Conservation (phyloP, 257 asterid genomes). For the Solanum lycopersicoides region DNA sequence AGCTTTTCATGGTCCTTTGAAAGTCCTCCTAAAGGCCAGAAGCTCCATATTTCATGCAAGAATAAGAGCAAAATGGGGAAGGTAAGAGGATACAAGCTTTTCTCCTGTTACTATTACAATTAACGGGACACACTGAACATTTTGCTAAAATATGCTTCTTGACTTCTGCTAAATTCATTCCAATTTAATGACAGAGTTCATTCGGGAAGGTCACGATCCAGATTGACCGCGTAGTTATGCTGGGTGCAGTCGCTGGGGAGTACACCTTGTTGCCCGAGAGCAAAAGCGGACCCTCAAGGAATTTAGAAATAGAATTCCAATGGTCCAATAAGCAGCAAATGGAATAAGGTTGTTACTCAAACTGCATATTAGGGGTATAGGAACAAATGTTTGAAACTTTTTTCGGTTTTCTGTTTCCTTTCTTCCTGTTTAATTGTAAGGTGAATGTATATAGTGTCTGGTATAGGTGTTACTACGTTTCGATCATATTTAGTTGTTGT, state of each 20-base stretch:
- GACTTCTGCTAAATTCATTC: neutral
- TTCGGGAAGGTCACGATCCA: constrained; percentile 97
- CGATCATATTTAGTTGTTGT: neutral
- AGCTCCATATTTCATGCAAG: constrained; percentile 98
- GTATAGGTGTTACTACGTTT: constrained; percentile 10
- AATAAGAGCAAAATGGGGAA: constrained; percentile 99
- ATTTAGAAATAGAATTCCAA: constrained; percentile 85
- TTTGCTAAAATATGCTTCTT: neutral
- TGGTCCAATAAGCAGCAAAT: constrained; percentile 62
- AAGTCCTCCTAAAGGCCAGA: constrained; percentile 99
- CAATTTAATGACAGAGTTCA: constrained; percentile 53
- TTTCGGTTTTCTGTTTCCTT: neutral
- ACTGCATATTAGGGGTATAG: constrained; percentile 4
- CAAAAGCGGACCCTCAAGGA: constrained; percentile 93
- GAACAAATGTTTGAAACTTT: constrained; percentile 3
- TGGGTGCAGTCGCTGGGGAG: constrained; percentile 96
- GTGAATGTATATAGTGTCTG: constrained; percentile 33
- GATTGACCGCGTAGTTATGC: constrained; percentile 96
- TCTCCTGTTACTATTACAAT: neutral
- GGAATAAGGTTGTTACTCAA: neutral
- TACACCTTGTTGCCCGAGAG: constrained; percentile 80
- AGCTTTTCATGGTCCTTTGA: constrained; percentile 93
- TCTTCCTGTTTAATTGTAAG: constrained; percentile 5
- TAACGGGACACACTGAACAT: neutral
- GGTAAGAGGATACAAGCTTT: constrained; percentile 24